phyloP scores from a whole-genome alignment of 768 basidiomycete species.

The Boletus fagicola region DNA sequence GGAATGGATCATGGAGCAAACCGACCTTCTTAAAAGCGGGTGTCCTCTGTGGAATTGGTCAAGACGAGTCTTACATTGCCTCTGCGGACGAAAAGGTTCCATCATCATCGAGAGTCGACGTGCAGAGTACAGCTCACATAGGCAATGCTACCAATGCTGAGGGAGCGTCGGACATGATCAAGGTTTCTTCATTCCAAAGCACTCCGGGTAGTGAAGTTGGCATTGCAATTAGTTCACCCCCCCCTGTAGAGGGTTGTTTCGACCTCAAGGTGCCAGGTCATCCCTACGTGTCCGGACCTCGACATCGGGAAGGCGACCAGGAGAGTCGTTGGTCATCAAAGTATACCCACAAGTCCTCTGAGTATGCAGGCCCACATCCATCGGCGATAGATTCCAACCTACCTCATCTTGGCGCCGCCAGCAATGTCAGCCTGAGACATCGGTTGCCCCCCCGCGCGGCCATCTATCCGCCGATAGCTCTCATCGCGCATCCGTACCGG shows the following conservation, averaged over 20 bases:
- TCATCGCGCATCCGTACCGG: constrained; percentile 33
- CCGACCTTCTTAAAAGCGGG: constrained; percentile 39
- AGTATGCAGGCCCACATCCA: constrained; percentile 43
- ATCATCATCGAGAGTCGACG: constrained; percentile 23
- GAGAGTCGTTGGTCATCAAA: constrained; percentile 10
- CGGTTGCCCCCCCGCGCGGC: constrained; percentile 35
- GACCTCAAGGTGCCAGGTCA: constrained; percentile 11
- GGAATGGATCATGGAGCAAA: constrained; percentile 40
- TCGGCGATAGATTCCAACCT: constrained; percentile 29
- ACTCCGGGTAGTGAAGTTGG: constrained; percentile 35
- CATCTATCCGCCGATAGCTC: constrained; percentile 19
- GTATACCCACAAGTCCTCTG: constrained; percentile 28
- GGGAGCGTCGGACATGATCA: neutral
- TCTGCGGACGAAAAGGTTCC: constrained; percentile 25
- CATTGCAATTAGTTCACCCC: constrained; percentile 43
- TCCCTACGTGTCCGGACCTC: constrained; percentile 4
- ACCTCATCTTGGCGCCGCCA: constrained; percentile 18
- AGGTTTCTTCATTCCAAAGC: constrained; percentile 33
- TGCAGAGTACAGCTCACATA: constrained; percentile 21
- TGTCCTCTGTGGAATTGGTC: constrained; percentile 25
- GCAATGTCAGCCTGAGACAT: constrained; percentile 35
- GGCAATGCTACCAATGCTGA: neutral
- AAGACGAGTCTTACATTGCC: constrained; percentile 25
- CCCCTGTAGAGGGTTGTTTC: constrained; percentile 24
- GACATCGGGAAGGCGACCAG: neutral